These are phyloP conservation scores for Mycena maculata DNA, from an alignment of 768 basidiomycete genomes.

Conservation along the genomic window DNA sequence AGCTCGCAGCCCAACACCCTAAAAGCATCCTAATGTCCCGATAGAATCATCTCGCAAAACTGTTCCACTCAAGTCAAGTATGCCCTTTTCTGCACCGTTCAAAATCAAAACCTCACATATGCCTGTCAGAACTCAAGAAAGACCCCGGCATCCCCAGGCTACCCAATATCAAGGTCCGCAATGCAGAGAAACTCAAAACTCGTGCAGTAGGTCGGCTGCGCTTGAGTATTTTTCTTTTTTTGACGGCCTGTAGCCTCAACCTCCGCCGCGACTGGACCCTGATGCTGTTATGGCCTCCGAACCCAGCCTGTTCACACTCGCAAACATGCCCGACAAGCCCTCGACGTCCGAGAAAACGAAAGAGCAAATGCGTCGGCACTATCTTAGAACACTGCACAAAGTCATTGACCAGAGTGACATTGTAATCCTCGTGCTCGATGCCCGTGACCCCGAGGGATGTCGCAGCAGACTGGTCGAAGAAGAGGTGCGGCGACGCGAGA, in stretches of 20 bases:
- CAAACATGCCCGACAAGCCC: conserved; percentile 57
- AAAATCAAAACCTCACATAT: not conserved
- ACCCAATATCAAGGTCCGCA: conserved; percentile 73
- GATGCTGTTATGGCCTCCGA: conserved; percentile 82
- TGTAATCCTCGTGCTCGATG: conserved; percentile 90
- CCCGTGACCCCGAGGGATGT: conserved; percentile 94
- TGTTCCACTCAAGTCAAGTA: conserved; percentile 36
- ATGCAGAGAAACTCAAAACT: conserved; percentile 61
- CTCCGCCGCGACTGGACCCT: conserved; percentile 51
- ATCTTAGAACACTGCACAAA: conserved; percentile 85
- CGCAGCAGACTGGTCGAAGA: conserved; percentile 93
- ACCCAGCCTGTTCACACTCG: conserved; percentile 73
- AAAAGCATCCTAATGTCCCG: not conserved
- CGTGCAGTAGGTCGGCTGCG: conserved; percentile 49
- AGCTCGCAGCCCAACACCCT: not conserved
- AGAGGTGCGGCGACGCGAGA: conserved; percentile 87
- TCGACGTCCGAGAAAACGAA: conserved; percentile 59
- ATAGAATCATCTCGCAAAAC: conserved; percentile 29
- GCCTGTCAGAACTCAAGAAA: conserved; percentile 82
- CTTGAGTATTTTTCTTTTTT: conserved; percentile 6
- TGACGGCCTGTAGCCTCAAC: conserved; percentile 34
- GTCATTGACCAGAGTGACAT: conserved; percentile 96
- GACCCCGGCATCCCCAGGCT: conserved; percentile 91
- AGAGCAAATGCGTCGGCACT: conserved; percentile 78
- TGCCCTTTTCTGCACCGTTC: not conserved